Evolutionary conservation across 2,329 filamentous ascomycete genomes (phyloP).

Genomic region (Tolypocladium guangdongense): DNA sequence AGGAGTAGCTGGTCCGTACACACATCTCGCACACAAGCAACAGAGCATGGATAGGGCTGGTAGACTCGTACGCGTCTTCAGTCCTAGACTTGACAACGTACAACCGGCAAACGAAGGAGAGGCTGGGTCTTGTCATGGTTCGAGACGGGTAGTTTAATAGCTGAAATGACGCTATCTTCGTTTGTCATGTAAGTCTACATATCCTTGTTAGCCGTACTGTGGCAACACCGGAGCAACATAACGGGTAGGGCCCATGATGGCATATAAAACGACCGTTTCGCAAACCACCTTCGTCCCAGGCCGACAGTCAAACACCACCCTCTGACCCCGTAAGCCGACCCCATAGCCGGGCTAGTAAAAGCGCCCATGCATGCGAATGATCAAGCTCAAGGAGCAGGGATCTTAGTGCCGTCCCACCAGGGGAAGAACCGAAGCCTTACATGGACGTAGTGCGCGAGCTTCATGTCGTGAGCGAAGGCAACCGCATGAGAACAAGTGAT

Average conservation of each 20-base stretch:
- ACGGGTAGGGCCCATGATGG: neutral
- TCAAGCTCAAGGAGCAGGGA: constrained; percentile 8
- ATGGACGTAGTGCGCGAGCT: constrained; percentile 34
- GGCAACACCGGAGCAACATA: neutral
- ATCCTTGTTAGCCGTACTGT: neutral
- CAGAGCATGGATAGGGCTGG: no score
- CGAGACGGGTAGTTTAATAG: neutral
- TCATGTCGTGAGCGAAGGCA: constrained; percentile 23
- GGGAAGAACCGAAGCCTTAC: constrained; percentile 11
- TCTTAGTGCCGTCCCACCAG: constrained; percentile 12
- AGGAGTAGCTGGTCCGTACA: neutral
- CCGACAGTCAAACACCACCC: neutral
- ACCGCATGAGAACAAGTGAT: constrained; percentile 24
- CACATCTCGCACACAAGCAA: neutral
- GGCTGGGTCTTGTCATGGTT: neutral
- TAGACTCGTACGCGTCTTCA: neutral
- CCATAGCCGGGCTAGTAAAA: neutral
- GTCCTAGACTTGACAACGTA: neutral
- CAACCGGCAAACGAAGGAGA: no score
- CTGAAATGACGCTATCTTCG: neutral
- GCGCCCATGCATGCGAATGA: neutral
- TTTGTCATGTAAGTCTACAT: neutral
- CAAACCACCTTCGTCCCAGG: neutral
- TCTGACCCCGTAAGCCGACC: no score
- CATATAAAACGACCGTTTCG: neutral